Evolutionary conservation across 371 early-diverging fungal genomes (phyloP), one percentile per base, ranked within the genome.

Genomic region (Lichtheimia ornata): DNA sequence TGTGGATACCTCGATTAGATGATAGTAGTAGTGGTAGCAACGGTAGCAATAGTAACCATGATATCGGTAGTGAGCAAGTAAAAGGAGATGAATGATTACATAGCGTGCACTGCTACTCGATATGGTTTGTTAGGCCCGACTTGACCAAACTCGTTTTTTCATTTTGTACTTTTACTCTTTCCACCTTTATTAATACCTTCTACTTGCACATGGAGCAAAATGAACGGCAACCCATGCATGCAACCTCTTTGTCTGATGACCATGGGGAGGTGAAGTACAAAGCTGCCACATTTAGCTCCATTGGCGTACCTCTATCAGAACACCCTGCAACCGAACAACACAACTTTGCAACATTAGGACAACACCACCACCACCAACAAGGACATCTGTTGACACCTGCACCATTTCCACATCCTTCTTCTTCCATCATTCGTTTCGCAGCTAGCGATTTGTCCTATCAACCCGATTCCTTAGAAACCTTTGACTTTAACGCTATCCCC

Each of bases 1-100:
- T 66, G n/a, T 76, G 76, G 76, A 41, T 76, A 28, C 76, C 76
- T 24, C 5, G 22, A 41, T 42, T 64, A 54, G n/a, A 27, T 22
- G 6, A n/a, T n/a, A 47, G 47, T 28, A 28, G 28, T 18, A 45
- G 45, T 18, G 11, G 5, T 18, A 45, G 17, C 47, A 47, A 17
- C n/a, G 47, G 22, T 47, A 18, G 47, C 5, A 4, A 45, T 45
- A 28, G 28, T 4, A 28, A 28, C 28, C 4, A 28, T 35, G n/a
- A n/a, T n/a, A n/a, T n/a, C n/a, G n/a, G n/a, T n/a, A n/a, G n/a
- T n/a, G 35, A 35, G 35, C 11, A 35, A 35, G 6, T 35, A 35
- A 35, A 35, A 35, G 35, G 35, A 11, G 35, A 35, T 35, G 35
- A 35, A 35, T 35, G 11, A 35, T 9, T 0, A n/a, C n/a, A 35